These are phyloP conservation scores for Cordyceps javanica DNA, from an alignment of 2,329 filamentous ascomycete genomes.

Conservation along the genomic window DNA sequence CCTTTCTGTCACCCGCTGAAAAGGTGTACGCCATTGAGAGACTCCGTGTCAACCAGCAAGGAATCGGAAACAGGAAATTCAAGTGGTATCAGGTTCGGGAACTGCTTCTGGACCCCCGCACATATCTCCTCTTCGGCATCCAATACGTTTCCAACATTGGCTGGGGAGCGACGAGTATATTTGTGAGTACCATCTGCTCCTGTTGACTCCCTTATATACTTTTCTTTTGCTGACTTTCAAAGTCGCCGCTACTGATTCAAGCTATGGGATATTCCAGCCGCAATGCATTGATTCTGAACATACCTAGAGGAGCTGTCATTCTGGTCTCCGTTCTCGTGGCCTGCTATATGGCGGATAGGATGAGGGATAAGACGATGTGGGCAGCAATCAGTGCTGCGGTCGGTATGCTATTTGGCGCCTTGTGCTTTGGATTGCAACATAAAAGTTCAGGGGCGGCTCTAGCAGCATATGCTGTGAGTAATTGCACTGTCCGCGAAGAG, in stretches of 20 bases:
- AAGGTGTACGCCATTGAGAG: slow-evolving; percentile 43
- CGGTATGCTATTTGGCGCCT: neutral
- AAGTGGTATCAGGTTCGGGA: slow-evolving; percentile 40
- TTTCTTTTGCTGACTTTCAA: neutral
- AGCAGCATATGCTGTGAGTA: neutral
- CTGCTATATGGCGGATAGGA: neutral
- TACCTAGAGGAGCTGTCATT: neutral
- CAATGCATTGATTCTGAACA: neutral
- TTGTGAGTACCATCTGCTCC: too few species aligned
- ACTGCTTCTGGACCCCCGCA: slow-evolving; percentile 43
- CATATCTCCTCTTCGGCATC: slow-evolving; percentile 36
- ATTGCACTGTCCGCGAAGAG: too few species aligned
- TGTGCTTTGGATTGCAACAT: neutral
- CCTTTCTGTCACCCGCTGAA: slow-evolving; percentile 48
- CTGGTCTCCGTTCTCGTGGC: neutral
- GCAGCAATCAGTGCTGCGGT: neutral
- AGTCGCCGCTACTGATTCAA: neutral
- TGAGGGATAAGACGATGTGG: neutral
- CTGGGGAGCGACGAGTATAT: neutral
- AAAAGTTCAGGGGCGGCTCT: neutral
- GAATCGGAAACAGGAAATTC: slow-evolving; percentile 44
- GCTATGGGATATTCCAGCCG: neutral
- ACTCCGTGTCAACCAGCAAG: slow-evolving; percentile 41
- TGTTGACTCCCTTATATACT: too few species aligned
- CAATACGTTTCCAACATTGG: neutral